Evolutionary conservation across 768 basidiomycete species (phyloP).

Genomic region (Tulasnella sp.): DNA sequence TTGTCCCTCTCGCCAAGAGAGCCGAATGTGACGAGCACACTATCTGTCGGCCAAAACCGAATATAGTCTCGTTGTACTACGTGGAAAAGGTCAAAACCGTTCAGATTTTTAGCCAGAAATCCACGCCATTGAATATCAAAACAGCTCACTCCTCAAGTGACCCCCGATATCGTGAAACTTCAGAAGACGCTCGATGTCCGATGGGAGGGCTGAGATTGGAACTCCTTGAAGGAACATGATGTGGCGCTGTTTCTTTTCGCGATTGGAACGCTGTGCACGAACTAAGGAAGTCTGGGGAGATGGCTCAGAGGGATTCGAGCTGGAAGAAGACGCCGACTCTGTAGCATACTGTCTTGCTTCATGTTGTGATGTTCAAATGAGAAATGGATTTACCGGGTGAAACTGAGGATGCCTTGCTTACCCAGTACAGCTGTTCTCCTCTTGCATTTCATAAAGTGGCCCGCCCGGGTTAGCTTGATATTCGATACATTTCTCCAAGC

Average conservation of each 20-base stretch:
- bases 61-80: constrained; percentile 64
- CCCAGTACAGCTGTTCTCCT: not conserved
- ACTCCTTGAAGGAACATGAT: constrained; percentile 40
- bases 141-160: constrained; percentile 40
- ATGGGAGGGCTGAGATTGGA: constrained; percentile 56
- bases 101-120: not conserved
- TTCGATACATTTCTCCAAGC: not conserved
- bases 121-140: not conserved
- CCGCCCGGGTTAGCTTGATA: not conserved
- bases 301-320: not conserved
- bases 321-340: not conserved
- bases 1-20: constrained; percentile 51
- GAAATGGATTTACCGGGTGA: not conserved
- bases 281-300: not conserved
- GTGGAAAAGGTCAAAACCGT: not conserved
- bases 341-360: not conserved
- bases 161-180: constrained; percentile 46
- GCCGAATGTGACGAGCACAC: constrained; percentile 61
- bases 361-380: not conserved
- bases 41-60: constrained; percentile 62
- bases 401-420: not conserved
- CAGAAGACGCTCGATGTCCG: constrained; percentile 53
- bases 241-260: constrained; percentile 2
- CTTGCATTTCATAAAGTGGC: not conserved
- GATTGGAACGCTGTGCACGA: not conserved